These are phyloP conservation scores for Fusarium sp. DNA, from an alignment of 2,329 filamentous ascomycete genomes.

Conservation along the genomic window DNA sequence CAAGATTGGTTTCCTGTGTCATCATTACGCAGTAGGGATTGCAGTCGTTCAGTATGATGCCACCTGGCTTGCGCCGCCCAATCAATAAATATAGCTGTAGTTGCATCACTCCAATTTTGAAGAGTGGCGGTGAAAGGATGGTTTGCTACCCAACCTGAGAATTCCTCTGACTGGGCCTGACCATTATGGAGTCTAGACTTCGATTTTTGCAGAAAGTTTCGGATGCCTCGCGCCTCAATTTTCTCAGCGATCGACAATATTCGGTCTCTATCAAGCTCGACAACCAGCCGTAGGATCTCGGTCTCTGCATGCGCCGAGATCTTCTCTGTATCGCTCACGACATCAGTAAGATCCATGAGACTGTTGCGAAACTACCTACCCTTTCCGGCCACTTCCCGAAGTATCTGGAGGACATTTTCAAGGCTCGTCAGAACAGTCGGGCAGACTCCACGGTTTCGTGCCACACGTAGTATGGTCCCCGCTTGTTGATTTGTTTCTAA, in stretches of 20 bases:
- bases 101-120: background rate
- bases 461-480: slow-evolving; percentile 24
- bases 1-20: slow-evolving; percentile 17
- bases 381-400: background rate
- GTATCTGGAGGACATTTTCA: slow-evolving; percentile 3
- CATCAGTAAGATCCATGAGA: background rate
- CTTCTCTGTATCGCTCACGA: background rate
- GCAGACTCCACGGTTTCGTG: slow-evolving; percentile 44
- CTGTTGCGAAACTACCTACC: background rate
- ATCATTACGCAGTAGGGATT: slow-evolving; percentile 11
- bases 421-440: background rate
- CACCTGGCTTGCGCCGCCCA: slow-evolving; percentile 46
- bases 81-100: slow-evolving; percentile 2
- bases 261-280: background rate
- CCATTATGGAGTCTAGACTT: rapidly evolving
- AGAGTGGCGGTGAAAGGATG: background rate
- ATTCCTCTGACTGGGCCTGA: background rate
- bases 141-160: background rate
- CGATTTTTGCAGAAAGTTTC: rapidly evolving
- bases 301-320: slow-evolving; percentile 14
- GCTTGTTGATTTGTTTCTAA: slow-evolving; percentile 38
- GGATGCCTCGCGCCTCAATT: background rate
- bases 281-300: slow-evolving; percentile 5
- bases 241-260: background rate
- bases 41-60: slow-evolving; percentile 38